Base-by-base conservation (phyloP, 306 rosid species). In the Castanea crenata region DNA sequence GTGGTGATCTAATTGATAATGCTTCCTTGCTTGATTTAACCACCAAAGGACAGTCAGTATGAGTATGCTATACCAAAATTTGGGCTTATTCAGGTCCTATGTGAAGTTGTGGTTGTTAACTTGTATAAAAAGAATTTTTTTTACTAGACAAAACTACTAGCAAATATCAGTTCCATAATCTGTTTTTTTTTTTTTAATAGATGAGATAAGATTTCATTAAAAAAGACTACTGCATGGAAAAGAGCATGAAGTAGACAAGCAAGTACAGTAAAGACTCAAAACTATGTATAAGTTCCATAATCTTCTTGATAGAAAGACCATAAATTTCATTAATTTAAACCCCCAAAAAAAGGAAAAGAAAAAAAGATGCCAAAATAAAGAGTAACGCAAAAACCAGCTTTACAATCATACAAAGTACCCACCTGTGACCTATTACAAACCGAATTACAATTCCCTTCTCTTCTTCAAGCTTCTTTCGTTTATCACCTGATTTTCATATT, bases 401-500 rank as follows among this genome's bases (percentile, higher is more conserved):
- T 56, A 68, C 78, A 64, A 34, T 72, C 55, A 68, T 31, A 68
- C 3, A 16, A 63, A 29, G 32, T 64, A 78, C 82, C 55, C 69
- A 86, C 91, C 91, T 88, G 81, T 88, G 91, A 77, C 91, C 91
- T 46, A 88, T 88, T 56, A 86, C 89, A 76, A 88, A 88, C 23
- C 91, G 91, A 73, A 86, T 77, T 21, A 88, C 35, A 9, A 88
- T 86, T 69, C 91, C 91, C 77, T 81, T 88, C 59, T 86, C 88
- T 81, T 88, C 88, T 83, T 88, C 89, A 5, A 88, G 91, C 82
- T 83, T 86, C 85, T 88, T 88, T 83, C 86, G 79, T 82, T 76
- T 83, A 49, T 86, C 83, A 4, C 85, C 91, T 88, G 70, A 65
- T 69, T 58, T 21, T 68, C 55, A 74, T 16, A 70, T 23, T 57